phyloP scores from a whole-genome alignment of 495 filamentous ascomycete species.

The Cairneyella variabilis region DNA sequence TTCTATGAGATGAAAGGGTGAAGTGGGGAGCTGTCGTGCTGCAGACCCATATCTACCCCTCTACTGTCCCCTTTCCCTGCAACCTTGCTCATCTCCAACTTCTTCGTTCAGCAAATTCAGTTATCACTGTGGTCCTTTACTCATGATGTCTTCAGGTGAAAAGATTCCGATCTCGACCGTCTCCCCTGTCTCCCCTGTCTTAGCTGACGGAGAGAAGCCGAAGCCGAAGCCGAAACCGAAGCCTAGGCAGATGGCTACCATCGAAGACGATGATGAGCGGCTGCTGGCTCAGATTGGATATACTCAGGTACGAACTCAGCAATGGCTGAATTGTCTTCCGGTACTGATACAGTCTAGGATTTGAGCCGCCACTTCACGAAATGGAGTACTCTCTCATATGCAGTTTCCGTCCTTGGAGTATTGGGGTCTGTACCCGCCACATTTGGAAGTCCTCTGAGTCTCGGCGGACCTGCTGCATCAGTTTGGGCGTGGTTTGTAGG shows the following conservation, averaged over 20 bases:
- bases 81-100: too few species aligned
- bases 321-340: not conserved
- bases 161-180: not conserved
- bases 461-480: constrained; percentile 66
- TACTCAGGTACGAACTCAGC: constrained; percentile 47
- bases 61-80: too few species aligned
- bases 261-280: constrained; percentile 61
- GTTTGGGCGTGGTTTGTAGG: constrained; percentile 73
- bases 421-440: constrained; percentile 68
- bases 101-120: too few species aligned
- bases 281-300: constrained; percentile 65
- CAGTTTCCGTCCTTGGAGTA: constrained; percentile 68
- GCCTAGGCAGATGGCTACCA: constrained; percentile 49
- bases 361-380: constrained; percentile 64
- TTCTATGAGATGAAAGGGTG: too few species aligned
- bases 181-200: not conserved
- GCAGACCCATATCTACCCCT: too few species aligned
- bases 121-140: too few species aligned
- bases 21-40: too few species aligned
- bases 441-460: constrained; percentile 56
- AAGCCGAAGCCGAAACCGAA: too few species aligned
- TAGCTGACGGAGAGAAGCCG: not conserved
- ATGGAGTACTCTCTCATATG: constrained; percentile 73
- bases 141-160: not conserved
- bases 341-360: constrained; percentile 37